Evolutionary conservation across 495 filamentous ascomycete species (phyloP).

Genomic region (Xylaria flabelliformis): DNA sequence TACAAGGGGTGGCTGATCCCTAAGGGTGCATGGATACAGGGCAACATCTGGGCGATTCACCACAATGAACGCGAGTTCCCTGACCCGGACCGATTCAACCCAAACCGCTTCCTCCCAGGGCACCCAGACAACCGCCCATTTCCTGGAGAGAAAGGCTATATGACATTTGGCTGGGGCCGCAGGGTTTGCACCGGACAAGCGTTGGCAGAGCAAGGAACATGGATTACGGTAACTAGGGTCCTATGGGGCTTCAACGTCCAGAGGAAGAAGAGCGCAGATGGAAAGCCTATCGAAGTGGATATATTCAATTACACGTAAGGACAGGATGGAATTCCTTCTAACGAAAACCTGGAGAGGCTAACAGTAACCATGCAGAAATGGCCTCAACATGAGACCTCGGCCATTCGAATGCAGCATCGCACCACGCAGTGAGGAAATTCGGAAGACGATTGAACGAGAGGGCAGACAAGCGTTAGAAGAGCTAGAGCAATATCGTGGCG

Average conservation of each 20-base stretch:
- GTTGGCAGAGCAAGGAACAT: constrained; percentile 64
- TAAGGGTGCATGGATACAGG: constrained; percentile 62
- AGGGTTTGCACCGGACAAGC: constrained; percentile 65
- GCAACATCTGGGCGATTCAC: constrained; percentile 71
- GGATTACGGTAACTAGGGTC: constrained; percentile 60
- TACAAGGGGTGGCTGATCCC: constrained; percentile 64
- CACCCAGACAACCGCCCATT: constrained; percentile 60
- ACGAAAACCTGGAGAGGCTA: constrained; percentile 8
- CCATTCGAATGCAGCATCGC: constrained; percentile 59
- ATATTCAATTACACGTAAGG: constrained; percentile 53
- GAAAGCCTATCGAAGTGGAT: constrained; percentile 59
- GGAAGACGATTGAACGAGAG: constrained; percentile 59
- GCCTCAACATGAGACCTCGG: constrained; percentile 62
- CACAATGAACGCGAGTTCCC: constrained; percentile 68
- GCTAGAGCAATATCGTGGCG: constrained; percentile 62
- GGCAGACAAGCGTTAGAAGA: constrained; percentile 59
- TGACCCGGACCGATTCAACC: constrained; percentile 63
- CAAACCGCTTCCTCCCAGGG: constrained; percentile 54
- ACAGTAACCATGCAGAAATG: constrained; percentile 50
- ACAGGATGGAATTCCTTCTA: not conserved
- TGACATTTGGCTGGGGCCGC: constrained; percentile 69
- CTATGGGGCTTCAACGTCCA: constrained; percentile 63
- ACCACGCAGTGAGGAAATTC: constrained; percentile 57
- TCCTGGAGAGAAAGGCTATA: constrained; percentile 65
- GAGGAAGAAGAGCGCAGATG: constrained; percentile 54